Percentiles rank a stretch among this genome's conserved stretches.
Evolutionary conservation across 495 filamentous ascomycete genomes (phyloP).

Genomic region (Neurospora sp.): DNA sequence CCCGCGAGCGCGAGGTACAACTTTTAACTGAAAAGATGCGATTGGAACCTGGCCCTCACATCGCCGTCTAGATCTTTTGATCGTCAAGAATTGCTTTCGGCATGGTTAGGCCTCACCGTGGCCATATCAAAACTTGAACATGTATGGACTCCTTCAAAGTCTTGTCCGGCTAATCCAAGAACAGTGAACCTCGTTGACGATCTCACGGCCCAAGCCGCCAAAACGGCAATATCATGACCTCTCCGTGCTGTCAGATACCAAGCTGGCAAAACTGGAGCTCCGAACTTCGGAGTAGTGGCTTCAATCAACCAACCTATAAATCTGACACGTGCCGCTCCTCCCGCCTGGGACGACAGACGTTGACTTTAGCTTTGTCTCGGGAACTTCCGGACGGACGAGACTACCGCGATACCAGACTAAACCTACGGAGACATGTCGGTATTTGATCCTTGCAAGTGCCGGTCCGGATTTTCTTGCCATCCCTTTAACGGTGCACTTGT

Average conservation of each 20-base stretch:
- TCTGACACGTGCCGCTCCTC: neutral
- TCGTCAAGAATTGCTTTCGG: neutral
- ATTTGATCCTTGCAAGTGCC: neutral
- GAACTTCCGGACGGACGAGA: neutral
- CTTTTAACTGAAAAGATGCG: neutral
- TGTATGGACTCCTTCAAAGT: neutral
- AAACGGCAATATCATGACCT: neutral
- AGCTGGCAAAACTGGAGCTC: no score
- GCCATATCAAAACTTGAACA: neutral
- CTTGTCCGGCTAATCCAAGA: neutral
- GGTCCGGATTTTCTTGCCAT: neutral
- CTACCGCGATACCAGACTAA: neutral
- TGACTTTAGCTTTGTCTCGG: neutral
- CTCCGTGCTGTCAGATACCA: neutral
- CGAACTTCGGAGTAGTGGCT: no score
- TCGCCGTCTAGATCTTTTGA: neutral
- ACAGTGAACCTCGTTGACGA: neutral
- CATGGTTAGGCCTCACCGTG: neutral
- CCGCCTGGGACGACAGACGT: neutral
- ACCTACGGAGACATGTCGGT: neutral
- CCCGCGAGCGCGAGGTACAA: neutral
- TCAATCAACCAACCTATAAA: no score
- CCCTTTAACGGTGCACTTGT: no score
- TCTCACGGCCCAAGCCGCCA: neutral
- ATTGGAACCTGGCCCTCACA: neutral